phyloP scores from a whole-genome alignment of 2,329 filamentous ascomycete species.

The Orbilia javanica region DNA sequence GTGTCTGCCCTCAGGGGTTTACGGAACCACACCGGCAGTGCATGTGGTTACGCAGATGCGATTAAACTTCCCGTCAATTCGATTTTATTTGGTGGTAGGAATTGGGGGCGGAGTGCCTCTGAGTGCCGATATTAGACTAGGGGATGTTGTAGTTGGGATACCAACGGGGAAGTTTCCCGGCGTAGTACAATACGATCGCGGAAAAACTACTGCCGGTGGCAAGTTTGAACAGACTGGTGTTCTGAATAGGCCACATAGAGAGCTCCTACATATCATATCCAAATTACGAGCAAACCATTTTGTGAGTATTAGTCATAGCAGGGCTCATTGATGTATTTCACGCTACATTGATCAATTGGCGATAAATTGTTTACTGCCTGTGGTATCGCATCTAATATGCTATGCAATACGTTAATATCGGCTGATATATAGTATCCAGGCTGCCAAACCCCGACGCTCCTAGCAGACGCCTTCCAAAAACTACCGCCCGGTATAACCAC shows the following conservation, averaged over 20 bases:
- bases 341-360: too few relatives aligned
- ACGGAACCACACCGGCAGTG: slow-evolving; percentile 13
- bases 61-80: slow-evolving; percentile 7
- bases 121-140: slow-evolving; percentile 61
- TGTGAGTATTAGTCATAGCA: too few relatives aligned
- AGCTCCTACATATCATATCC: neutral
- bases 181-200: slow-evolving; percentile 8
- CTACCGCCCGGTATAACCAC: neutral
- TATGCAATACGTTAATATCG: too few relatives aligned
- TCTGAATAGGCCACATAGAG: neutral
- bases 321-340: too few relatives aligned
- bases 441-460: neutral
- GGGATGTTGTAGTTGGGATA: slow-evolving; percentile 1
- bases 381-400: too few relatives aligned
- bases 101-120: slow-evolving; percentile 13
- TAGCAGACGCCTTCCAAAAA: neutral
- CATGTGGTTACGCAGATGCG: slow-evolving; percentile 8
- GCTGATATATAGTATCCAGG: too few relatives aligned
- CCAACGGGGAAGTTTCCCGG: neutral
- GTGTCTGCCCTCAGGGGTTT: slow-evolving; percentile 17
- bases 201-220: neutral
- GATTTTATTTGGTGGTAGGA: slow-evolving; percentile 25
- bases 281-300: neutral
- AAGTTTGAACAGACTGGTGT: neutral
- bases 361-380: too few relatives aligned